These are phyloP conservation scores for Colletotrichum caudatum DNA, from an alignment of 2,329 filamentous ascomycete genomes.

Conservation along the genomic window DNA sequence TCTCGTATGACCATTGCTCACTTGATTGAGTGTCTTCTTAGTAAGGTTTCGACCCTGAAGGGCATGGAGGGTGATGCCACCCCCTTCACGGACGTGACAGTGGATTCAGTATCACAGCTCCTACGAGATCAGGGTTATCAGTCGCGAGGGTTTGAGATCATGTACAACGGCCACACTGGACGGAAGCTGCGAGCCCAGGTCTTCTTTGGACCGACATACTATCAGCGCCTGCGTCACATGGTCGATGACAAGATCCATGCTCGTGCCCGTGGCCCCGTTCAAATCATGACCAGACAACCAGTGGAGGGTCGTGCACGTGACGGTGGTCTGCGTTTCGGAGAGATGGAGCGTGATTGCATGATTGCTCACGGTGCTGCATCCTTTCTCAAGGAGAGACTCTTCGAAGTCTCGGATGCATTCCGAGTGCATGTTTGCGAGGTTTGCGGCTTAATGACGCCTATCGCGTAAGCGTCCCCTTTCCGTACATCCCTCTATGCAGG, in stretches of 20 bases:
- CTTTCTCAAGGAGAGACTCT: constrained; percentile 96
- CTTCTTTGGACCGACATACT: constrained; percentile 98
- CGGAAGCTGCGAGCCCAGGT: constrained; percentile 93
- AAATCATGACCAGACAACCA: constrained; percentile 96
- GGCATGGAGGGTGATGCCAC: constrained; percentile 98
- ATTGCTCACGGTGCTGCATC: constrained; percentile 98
- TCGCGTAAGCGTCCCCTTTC: constrained; percentile 79
- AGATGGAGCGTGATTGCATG: constrained; percentile 99
- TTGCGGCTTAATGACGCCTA: constrained; percentile 98
- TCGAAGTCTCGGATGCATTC: constrained; percentile 98
- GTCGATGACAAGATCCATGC: constrained; percentile 99
- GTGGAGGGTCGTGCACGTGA: constrained; percentile 98
- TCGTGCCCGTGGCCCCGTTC: constrained; percentile 94
- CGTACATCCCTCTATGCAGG: not conserved
- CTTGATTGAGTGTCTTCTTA: constrained; percentile 98
- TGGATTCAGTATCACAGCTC: constrained; percentile 89
- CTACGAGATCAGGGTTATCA: constrained; percentile 93
- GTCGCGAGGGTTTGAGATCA: constrained; percentile 95
- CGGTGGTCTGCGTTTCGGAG: constrained; percentile 98
- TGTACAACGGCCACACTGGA: constrained; percentile 99
- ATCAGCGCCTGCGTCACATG: constrained; percentile 98
- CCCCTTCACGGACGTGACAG: constrained; percentile 97
- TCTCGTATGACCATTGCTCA: constrained; percentile 99
- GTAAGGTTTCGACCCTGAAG: constrained; percentile 93
- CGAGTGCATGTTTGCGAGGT: constrained; percentile 98